These are phyloP conservation scores for Emmonsiellopsis sp. DNA, from an alignment of 2,329 filamentous ascomycete species.

Conservation along the genomic window DNA sequence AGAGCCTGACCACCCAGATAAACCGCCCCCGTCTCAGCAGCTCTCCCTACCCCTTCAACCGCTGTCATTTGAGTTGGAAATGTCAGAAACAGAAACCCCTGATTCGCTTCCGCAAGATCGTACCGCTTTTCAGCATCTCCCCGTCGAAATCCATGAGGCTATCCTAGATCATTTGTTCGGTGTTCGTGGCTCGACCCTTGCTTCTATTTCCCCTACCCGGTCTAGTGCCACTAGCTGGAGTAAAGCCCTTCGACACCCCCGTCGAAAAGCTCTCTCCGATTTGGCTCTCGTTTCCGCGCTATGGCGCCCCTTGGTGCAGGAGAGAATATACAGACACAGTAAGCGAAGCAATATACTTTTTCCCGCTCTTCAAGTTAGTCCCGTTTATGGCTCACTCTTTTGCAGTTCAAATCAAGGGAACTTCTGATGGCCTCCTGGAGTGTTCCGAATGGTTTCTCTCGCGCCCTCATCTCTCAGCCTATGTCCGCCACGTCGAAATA, in stretches of 20 bases:
- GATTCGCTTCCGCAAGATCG: neutral
- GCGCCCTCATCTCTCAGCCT: constrained; percentile 49
- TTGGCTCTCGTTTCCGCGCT: constrained; percentile 48
- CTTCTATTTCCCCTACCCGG: constrained; percentile 46
- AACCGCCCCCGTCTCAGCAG: neutral
- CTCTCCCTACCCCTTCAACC: neutral
- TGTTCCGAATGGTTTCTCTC: constrained; percentile 51
- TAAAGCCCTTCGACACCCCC: constrained; percentile 56
- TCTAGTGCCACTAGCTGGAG: constrained; percentile 50
- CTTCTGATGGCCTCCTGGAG: constrained; percentile 50
- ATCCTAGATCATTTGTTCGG: constrained; percentile 65
- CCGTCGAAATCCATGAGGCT: constrained; percentile 61
- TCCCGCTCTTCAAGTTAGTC: constrained; percentile 1
- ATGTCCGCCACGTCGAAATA: constrained; percentile 64
- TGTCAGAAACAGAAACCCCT: neutral
- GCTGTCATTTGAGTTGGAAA: neutral
- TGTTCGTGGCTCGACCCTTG: constrained; percentile 53
- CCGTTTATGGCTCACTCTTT: constrained; percentile 1
- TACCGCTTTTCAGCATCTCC: constrained; percentile 37
- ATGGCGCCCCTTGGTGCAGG: constrained; percentile 62
- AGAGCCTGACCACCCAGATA: neutral
- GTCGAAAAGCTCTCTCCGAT: constrained; percentile 57
- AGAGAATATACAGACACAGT: constrained; percentile 61
- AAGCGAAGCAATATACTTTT: constrained; percentile 9
- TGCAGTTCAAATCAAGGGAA: constrained; percentile 61